Evolutionary conservation across 2,329 filamentous ascomycete species (phyloP).

Genomic region (Apiospora phragmitis): DNA sequence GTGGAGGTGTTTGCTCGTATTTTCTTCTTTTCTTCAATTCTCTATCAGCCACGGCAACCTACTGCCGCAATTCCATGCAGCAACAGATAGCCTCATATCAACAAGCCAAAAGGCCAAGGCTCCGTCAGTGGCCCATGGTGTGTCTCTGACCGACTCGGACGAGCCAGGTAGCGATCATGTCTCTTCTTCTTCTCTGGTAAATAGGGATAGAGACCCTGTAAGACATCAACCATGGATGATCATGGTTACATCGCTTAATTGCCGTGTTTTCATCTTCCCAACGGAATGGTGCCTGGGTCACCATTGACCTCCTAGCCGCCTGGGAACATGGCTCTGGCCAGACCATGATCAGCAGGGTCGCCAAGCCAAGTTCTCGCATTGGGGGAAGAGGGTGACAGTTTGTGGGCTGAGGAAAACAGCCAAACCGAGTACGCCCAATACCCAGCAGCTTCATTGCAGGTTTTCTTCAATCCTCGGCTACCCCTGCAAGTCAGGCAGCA

Average conservation of each 20-base stretch:
- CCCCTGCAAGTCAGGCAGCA: slow-evolving; percentile 11
- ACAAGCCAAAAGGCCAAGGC: not conserved
- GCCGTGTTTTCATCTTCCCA: slow-evolving; percentile 6
- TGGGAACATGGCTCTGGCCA: slow-evolving; percentile 6
- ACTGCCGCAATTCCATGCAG: not conserved
- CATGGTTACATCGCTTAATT: slow-evolving; percentile 6
- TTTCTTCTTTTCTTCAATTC: not conserved
- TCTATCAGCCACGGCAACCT: not conserved
- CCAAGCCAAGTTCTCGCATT: not conserved
- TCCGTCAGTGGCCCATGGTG: not conserved
- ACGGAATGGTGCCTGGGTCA: not conserved
- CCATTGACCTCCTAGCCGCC: not conserved
- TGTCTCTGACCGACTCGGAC: not conserved
- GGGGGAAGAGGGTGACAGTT: not conserved
- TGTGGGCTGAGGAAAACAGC: not conserved
- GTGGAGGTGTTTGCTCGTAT: not conserved
- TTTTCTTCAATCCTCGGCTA: not conserved
- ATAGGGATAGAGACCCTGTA: not conserved
- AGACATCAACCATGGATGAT: not conserved
- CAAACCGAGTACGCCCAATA: not conserved
- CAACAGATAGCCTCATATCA: not conserved
- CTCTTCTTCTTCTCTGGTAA: not conserved
- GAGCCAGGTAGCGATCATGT: not conserved
- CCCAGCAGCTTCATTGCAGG: not conserved
- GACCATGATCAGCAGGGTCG: slow-evolving; percentile 7